Evolutionary conservation across 208 protist species (phyloP).

Genomic region (Strigomonas galati): DNA sequence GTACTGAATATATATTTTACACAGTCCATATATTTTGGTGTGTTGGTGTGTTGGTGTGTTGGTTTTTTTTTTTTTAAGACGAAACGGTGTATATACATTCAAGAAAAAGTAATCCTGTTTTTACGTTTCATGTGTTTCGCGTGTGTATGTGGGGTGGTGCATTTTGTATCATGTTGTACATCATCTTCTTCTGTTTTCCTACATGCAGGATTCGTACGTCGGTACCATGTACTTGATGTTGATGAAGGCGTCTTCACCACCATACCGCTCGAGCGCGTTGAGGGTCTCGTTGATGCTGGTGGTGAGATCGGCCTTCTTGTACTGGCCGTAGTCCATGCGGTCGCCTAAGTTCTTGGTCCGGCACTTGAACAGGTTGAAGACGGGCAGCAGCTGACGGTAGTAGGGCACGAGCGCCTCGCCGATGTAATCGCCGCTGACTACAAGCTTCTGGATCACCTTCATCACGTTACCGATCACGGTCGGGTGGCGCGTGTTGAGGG

Average conservation of each 20-base stretch:
- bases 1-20: too few relatives aligned
- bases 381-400: constrained; percentile 98
- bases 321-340: constrained; percentile 95
- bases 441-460: constrained; percentile 96
- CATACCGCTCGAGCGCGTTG: constrained; percentile 90
- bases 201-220: constrained; percentile 89
- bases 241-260: constrained; percentile 93
- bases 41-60: too few relatives aligned
- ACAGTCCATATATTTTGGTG: too few relatives aligned
- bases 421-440: constrained; percentile 92
- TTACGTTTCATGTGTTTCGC: too few relatives aligned
- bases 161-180: too few relatives aligned
- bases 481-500: constrained; percentile 97
- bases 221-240: constrained; percentile 97
- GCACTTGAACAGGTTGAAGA: constrained; percentile 98
- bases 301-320: constrained; percentile 91
- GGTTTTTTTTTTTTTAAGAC: too few relatives aligned
- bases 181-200: constrained; percentile 25
- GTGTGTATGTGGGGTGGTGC: too few relatives aligned
- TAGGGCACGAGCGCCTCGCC: constrained; percentile 98
- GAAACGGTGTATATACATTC: too few relatives aligned
- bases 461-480: constrained; percentile 94
- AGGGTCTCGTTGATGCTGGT: constrained; percentile 98
- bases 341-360: constrained; percentile 91
- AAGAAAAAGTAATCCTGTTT: too few relatives aligned